phyloP scores from a whole-genome alignment of 441 rosid species.

The Arabidopsis hybrid region DNA sequence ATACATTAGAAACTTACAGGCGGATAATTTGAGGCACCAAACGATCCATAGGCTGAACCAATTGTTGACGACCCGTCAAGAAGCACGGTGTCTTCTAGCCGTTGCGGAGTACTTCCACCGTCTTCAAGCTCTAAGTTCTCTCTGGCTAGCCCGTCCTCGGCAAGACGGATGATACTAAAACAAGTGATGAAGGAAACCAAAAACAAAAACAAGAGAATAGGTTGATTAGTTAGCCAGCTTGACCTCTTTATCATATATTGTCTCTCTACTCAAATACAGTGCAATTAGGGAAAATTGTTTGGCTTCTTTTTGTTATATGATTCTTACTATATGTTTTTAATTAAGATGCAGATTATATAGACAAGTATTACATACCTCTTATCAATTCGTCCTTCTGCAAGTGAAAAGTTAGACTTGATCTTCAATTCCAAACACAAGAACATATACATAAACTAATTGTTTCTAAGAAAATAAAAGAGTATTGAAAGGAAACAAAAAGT shows the following conservation, averaged over 20 bases:
- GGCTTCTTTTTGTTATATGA: slow-evolving; percentile 40
- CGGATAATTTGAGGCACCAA: slow-evolving; percentile 91
- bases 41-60: slow-evolving; percentile 76
- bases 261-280: slow-evolving; percentile 25
- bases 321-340: slow-evolving; percentile 19
- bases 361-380: slow-evolving; percentile 30
- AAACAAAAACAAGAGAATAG: slow-evolving; percentile 29
- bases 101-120: slow-evolving; percentile 91
- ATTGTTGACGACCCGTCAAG: slow-evolving; percentile 78
- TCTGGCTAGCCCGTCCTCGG: slow-evolving; percentile 90
- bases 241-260: slow-evolving; percentile 31
- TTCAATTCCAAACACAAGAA: slow-evolving; percentile 6
- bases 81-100: slow-evolving; percentile 82
- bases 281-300: slow-evolving; percentile 27
- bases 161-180: slow-evolving; percentile 56
- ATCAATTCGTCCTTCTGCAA: neutral
- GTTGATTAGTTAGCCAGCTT: slow-evolving; percentile 46
- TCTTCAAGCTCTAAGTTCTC: slow-evolving; percentile 91
- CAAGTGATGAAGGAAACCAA: neutral
- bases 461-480: slow-evolving; percentile 3
- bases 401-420: slow-evolving; percentile 22
- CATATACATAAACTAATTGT: neutral
- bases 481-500: slow-evolving; percentile 1
- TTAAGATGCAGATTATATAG: slow-evolving; percentile 22
- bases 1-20: slow-evolving; percentile 63